Evolutionary conservation across 192 early-diverging fungal genomes (phyloP), one percentile per base, ranked within the genome.

Genomic region (Coemansia sp.): DNA sequence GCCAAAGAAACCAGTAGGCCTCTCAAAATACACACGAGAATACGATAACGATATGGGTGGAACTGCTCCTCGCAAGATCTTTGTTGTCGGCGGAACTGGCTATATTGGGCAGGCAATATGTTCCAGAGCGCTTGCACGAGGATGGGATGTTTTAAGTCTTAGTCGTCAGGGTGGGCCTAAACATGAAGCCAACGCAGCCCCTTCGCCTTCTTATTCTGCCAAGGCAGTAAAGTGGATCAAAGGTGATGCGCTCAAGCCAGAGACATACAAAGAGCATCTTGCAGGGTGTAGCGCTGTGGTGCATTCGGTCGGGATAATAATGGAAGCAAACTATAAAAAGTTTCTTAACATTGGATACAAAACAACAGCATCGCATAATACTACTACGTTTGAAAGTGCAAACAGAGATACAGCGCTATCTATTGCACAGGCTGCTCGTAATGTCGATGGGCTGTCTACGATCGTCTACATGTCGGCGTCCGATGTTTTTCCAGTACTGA

Each of bases 401-500:
- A 92, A 92, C 71, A 86, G 89, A 37, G 90, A 92, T 64, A 89
- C 90, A 32, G 90, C 89, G 6, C 77, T 89, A 8, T 72, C 75
- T 0, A 74, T 92, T 14, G 88, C 89, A 13, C 78, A 82, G 17
- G 74, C 76, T 11, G 88, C 85, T 7, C 82, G 76, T 7, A 64
- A 79, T 51, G 56, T 69, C 17, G 70, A 79, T 11, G 78, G 79
- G 6, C 70, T 89, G 7, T 69, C 81, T 5, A 83, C 86, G 9
- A 90, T 90, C 73, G 86, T 83, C 14, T 92, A 88, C 55, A 82
- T 92, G 25, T 92, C 91, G 12, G 91, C 91, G 13, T 84, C 77
- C 37, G 88, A 90, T 49, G 54, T 85, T 0, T 55, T 90, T 19
- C 91, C 91, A 14, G 80, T 88, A 7, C 68, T 92, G 41, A 83